Base-by-base conservation (phyloP, 306 rosid genomes). In the Vigna angularis region DNA sequence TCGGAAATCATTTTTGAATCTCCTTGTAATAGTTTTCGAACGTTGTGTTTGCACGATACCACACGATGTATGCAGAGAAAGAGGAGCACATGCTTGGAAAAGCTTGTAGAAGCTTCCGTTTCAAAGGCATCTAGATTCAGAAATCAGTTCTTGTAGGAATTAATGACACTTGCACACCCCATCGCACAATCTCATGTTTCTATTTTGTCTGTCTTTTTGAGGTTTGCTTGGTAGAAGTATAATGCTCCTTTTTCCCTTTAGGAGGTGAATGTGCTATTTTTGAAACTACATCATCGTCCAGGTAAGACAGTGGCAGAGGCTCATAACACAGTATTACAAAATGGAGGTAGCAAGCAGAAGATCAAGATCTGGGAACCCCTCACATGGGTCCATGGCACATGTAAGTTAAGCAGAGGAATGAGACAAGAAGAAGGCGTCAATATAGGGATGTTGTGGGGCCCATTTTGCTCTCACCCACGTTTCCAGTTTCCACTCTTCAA, bases 381-480 rank as follows among this genome's bases (percentile, higher is more conserved):
- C 87, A 83, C 79, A 65, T 80, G 84, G 65, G 64, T 11, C 40
- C 40, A 73, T 79, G 74, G 59, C 63, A 72, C 73, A 67, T 81
- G 73, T 9, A 71, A 62, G 72, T 42, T 42, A 42, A 42, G 47
- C 47, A 42, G 47, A 42, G 45, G 11, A 40, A 40, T 45, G 58
- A 16, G 55, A 51, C 49, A 73, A 70, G 62, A 62, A 34, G 28
- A 48, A 16, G 34, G 28, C 34, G 16, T 9, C 14, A 50, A 70
- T 61, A 64, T n/a, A 26, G 64, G 50, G 80, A 84, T 66, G 49
- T 66, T 66, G 79, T 66, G 80, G 70, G 70, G 47, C 5, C 66
- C 13, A 34, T 75, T 9, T 48, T 11, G 28, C 1, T 55, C 55
- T 40, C 75, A 14, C 75, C 58, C 68, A 79, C 49, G 58, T 52